These are phyloP conservation scores for Tylopilus cervinicoccineus DNA, from an alignment of 768 basidiomycete species.

Conservation along the genomic window DNA sequence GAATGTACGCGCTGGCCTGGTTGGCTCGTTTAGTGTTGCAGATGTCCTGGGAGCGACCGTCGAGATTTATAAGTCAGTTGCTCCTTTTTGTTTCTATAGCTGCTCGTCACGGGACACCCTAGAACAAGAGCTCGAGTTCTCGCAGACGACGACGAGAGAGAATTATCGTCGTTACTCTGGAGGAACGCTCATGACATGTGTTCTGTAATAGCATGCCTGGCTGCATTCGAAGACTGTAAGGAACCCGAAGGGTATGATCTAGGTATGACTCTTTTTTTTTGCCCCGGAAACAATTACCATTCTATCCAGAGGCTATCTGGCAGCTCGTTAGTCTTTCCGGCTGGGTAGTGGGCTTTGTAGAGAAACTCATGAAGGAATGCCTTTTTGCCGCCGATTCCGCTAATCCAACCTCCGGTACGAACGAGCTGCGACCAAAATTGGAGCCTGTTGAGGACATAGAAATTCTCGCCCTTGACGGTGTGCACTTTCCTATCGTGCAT, in stretches of 20 bases:
- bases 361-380: slow-evolving; percentile 56
- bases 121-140: slow-evolving; percentile 33
- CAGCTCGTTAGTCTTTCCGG: slow-evolving; percentile 58
- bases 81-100: not conserved
- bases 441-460: slow-evolving; percentile 28
- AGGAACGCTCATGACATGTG: slow-evolving; percentile 63
- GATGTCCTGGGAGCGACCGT: slow-evolving; percentile 50
- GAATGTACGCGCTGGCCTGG: slow-evolving; percentile 35
- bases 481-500: slow-evolving; percentile 23
- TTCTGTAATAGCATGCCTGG: slow-evolving; percentile 54
- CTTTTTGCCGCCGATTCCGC: slow-evolving; percentile 32
- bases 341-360: slow-evolving; percentile 61
- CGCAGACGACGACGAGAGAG: slow-evolving; percentile 34
- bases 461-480: slow-evolving; percentile 24
- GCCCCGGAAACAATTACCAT: slow-evolving; percentile 4
- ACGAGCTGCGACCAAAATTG: slow-evolving; percentile 18
- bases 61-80: slow-evolving; percentile 34
- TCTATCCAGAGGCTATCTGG: slow-evolving; percentile 61
- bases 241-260: slow-evolving; percentile 62
- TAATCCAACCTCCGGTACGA: slow-evolving; percentile 9
- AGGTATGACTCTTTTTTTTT: slow-evolving; percentile 34
- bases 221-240: slow-evolving; percentile 64
- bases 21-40: slow-evolving; percentile 35
- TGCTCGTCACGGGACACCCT: slow-evolving; percentile 6
- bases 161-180: slow-evolving; percentile 46